These are phyloP conservation scores for Coemansia sp. DNA, from an alignment of 371 early-diverging fungal genomes.

Conservation along the genomic window DNA sequence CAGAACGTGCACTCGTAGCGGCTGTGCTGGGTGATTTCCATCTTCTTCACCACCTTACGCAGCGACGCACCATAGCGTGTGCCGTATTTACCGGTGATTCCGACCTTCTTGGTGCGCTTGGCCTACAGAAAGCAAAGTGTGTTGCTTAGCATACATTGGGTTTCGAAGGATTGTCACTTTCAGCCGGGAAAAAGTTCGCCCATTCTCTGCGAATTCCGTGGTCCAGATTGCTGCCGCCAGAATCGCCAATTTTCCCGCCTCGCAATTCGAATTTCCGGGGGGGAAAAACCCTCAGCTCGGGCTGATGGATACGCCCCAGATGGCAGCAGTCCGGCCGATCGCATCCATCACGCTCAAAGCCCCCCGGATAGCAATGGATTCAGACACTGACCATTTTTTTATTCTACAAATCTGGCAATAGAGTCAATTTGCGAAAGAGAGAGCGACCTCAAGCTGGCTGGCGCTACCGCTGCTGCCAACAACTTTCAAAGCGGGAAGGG, in stretches of 20 bases:
- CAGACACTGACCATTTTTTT: conserved; percentile 3
- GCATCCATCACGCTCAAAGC: background rate
- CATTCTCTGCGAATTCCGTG: background rate
- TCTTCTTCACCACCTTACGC: conserved; percentile 99
- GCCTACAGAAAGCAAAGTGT: conserved; percentile 55
- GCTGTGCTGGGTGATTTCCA: conserved; percentile 99
- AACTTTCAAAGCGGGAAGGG: background rate
- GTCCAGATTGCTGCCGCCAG: no score
- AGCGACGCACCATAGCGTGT: conserved; percentile 99
- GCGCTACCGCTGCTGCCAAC: background rate
- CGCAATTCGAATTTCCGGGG: background rate
- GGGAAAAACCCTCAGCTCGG: no score
- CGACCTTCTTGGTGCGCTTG: conserved; percentile 99
- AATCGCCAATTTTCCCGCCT: background rate
- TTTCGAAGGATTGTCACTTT: background rate
- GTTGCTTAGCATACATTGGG: background rate
- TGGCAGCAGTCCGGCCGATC: background rate
- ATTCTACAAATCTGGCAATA: conserved; percentile 1
- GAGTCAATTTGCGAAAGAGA: conserved; percentile 4
- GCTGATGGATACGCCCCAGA: background rate
- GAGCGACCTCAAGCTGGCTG: background rate
- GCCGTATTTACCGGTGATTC: conserved; percentile 99
- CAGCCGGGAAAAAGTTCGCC: background rate
- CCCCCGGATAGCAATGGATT: conserved; percentile 1
- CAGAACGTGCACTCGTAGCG: conserved; percentile 99